phyloP scores from a whole-genome alignment of 2,329 filamentous ascomycete genomes.

The Mycogone perniciosa region DNA sequence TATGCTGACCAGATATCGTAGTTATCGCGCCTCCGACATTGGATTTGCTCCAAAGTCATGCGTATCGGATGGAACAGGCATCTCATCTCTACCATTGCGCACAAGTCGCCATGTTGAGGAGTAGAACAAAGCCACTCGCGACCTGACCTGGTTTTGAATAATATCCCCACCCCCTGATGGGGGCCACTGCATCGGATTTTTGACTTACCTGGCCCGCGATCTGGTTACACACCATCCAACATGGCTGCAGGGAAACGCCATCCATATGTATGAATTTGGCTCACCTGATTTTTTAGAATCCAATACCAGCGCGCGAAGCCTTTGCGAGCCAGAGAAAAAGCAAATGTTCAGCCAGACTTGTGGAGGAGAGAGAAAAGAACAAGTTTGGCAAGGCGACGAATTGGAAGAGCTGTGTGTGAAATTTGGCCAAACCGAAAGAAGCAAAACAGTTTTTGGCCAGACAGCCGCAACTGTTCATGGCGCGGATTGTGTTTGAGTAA shows the following conservation, averaged over 20 bases:
- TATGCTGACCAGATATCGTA: too few relatives aligned
- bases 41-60: background rate
- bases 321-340: background rate
- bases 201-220: conserved; percentile 2
- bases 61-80: background rate
- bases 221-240: conserved; percentile 2
- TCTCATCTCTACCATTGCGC: background rate
- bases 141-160: background rate
- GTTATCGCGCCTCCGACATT: too few relatives aligned
- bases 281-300: conserved; percentile 1
- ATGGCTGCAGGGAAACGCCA: conserved; percentile 1
- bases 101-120: background rate
- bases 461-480: too few relatives aligned
- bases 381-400: background rate
- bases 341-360: background rate
- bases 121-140: background rate
- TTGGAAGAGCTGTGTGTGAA: background rate
- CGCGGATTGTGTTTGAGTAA: too few relatives aligned
- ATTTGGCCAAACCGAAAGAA: background rate
- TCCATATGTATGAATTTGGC: background rate
- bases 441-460: background rate
- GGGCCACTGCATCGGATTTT: background rate
- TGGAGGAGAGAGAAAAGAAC: background rate
- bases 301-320: conserved; percentile 1
- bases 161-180: background rate